Evolutionary conservation across 371 early-diverging fungal genomes (phyloP), one percentile per base, ranked within the genome.

Genomic region (Mucor piriformis): DNA sequence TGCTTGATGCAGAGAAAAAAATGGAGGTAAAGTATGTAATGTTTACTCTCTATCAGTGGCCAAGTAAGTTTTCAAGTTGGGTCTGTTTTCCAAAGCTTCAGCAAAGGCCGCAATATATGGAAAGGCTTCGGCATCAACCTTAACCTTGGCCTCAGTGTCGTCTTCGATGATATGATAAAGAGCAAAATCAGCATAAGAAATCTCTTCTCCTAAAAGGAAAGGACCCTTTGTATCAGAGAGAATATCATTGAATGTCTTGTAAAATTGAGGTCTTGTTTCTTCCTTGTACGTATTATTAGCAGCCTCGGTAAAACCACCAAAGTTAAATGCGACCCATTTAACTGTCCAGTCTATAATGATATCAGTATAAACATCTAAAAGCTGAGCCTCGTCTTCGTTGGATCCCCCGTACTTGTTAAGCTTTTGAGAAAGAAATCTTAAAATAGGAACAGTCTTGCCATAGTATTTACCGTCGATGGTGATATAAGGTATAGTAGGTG

Each of bases 371-470:
- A 57, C 38, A 35, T 73, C 73, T 11, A 69, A 29, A 6, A 52
- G 40, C 7, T 73, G 59, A 3, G 42, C 42, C 3, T 69, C 61
- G 20, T 73, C 69, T 3, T 73, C 69, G 33, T 60, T 43, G 8
- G 50, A 15, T 6, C 59, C 64, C 7, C 44, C 11, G 46, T 73
- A 73, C 18, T 64, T 68, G n/a, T 69, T 69, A 4, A 66, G 44
- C 18, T 66, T 72, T 6, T 63, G 52, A 27, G 61, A 48, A 18
- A 73, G 35, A 3, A 57, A 63, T 7, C 67, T 57, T 55, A 73
- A 50, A 16, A 57, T 46, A 6, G 73, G 69, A 5, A 47, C 35
- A 7, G 59, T 58, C 53, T 63, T 69, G 8, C 56, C 56, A 24
- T 64, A 66, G 15, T 38, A 25, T 52, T 66, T 73, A 20, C 66